Evolutionary conservation across 2,329 filamentous ascomycete genomes (phyloP), one percentile per base, ranked within the genome.

Genomic region (Chrysosporium queenslandicum): DNA sequence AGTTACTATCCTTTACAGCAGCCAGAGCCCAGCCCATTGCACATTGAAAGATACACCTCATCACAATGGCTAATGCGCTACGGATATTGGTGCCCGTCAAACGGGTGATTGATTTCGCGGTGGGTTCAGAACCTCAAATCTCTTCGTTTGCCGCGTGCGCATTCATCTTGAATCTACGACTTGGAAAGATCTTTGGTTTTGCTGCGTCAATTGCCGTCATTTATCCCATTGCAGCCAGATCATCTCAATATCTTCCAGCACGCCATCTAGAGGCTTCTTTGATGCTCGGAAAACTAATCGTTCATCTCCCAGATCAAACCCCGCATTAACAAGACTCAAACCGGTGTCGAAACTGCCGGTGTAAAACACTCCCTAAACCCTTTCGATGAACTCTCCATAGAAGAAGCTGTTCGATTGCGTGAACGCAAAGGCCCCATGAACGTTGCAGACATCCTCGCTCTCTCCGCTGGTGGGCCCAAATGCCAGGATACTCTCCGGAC

Each of bases 321-420:
- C 50, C 80, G 81, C 59, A 80, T 85, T 66, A 85, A 84, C 74
- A 81, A 82, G 61, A 68, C 82, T 58, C 77, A 81, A 72, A 96
- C 91, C 56, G 91, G 82, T 66, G 85, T 98, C 72, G 91, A 96
- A 73, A 95, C 87, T 52, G 78, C 84, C 58, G 87, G 87, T 61
- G 89, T 97, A 65, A 97, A 97, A 74, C 91, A 97, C 79, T 90
- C 85, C 68, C 91, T 98, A 81, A 98, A 97, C 78, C 92, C 92
- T 18, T 98, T 98, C 74, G 92, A 98, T 77, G 92, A 98, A 71
- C 86, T 98, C 65, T 94, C 89, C 40, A 83, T 98, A 70, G 92
- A 98, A 74, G 92, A 97, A 75, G 87, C 90, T 48, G 87, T 96
- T 48, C 88, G 87, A 37, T 85, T 98, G 66, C 90, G 92, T 70